Evolutionary conservation across 2,329 filamentous ascomycete genomes (phyloP).

Genomic region (Calonectria henricotiae): DNA sequence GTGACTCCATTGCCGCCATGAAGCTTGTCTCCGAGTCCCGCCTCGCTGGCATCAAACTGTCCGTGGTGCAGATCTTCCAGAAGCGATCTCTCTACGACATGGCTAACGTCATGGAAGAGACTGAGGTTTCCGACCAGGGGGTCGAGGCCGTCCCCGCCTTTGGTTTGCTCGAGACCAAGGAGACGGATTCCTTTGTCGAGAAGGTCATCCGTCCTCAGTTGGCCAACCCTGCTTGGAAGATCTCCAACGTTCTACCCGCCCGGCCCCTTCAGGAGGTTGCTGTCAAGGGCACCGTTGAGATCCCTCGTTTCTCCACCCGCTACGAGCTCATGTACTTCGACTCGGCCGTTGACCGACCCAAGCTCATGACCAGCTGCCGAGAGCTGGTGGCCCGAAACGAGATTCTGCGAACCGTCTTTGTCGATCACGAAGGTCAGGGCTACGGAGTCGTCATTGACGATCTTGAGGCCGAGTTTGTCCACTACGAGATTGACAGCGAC

Average conservation of each 20-base stretch:
- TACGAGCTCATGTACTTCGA: conserved; percentile 78
- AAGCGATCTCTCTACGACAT: conserved; percentile 60
- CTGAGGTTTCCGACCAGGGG: conserved; percentile 35
- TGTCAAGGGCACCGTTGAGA: conserved; percentile 71
- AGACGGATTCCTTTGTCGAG: conserved; percentile 2
- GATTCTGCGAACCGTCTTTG: conserved; percentile 78
- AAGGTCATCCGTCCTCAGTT: conserved; percentile 1
- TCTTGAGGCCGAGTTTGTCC: conserved; percentile 67
- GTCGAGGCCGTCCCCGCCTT: conserved; percentile 39
- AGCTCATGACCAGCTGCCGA: conserved; percentile 67
- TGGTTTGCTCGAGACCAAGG: conserved; percentile 2
- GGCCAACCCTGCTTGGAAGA: conserved; percentile 36
- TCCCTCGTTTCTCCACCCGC: conserved; percentile 74
- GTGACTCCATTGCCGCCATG: conserved; percentile 75
- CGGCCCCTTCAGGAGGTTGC: conserved; percentile 74
- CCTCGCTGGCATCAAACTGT: conserved; percentile 65
- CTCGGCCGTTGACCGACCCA: conserved; percentile 59
- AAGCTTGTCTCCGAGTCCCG: conserved; percentile 72
- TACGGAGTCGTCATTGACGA: conserved; percentile 73
- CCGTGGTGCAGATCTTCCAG: conserved; percentile 72
- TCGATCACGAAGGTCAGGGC: conserved; percentile 67
- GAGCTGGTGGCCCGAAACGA: conserved; percentile 75
- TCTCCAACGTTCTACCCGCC: conserved; percentile 70
- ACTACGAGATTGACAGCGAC: conserved; percentile 67
- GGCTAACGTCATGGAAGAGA: conserved; percentile 62